Evolutionary conservation across 176 grass and related monocot genomes (phyloP), one percentile per base, ranked within the genome.

Genomic region (Aegilops longissima): DNA sequence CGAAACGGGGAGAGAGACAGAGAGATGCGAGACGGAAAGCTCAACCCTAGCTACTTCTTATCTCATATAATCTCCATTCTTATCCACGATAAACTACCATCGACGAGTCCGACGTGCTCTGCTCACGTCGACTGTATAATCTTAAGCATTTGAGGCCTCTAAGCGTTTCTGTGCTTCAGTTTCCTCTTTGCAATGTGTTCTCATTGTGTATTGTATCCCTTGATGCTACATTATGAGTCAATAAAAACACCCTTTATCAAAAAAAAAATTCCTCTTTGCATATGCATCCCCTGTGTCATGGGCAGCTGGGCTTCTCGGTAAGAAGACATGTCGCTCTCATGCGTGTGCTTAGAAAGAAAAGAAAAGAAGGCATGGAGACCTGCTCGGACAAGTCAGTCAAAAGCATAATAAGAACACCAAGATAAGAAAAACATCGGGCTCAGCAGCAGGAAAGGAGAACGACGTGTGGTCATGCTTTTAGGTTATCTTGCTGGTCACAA

Each of bases 11-110:
- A 78, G 49, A 16, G 47, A 51, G 3, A 47, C 3, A 8, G 42
- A n/a, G 59, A 58, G 84, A 78, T 51, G 23, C 38, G 5, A 31
- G 31, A 35, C 12, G 59, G 75, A 90, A 90, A 91, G 89, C 67
- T 76, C 81, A 80, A 87, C 31, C 25, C 45, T 8, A 84, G 74
- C 82, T 75, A 74, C 70, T 70, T 1, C 8, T 5, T 5, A 20
- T 3, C 27, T 70, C 9, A 47, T 70, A 5, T 56, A n/a, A 73
- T 51, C 13, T 12, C 8, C 38, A 3, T 56, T 23, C 76, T 44
- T 73, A 39, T 72, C 65, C 74, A 35, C 7, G 23, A 80, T 27
- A 49, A 49, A 9, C 66, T 12, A 25, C 16, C 61, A 63, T 61
- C 12, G 35, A 38, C 67, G 25, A 49, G 49, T 30, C 11, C 20